phyloP scores from a whole-genome alignment of 2,329 filamentous ascomycete genomes.

The Pseudocercospora crystallina region DNA sequence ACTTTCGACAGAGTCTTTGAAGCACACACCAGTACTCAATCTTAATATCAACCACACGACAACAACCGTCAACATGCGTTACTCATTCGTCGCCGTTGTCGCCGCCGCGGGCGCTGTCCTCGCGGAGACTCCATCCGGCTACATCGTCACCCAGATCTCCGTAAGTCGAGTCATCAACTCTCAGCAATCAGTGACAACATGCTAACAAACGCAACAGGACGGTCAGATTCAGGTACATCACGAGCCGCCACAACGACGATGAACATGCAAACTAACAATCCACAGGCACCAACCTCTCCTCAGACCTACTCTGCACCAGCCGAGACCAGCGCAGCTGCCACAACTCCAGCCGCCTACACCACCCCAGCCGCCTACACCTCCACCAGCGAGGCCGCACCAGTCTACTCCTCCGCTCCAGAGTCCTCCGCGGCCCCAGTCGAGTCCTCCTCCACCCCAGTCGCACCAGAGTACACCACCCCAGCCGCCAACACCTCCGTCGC shows the following conservation, averaged over 20 bases:
- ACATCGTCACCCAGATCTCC: conserved; percentile 22
- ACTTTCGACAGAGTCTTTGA: not conserved
- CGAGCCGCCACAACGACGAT: not conserved
- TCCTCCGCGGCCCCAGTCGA: conserved; percentile 6
- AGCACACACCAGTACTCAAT: conserved; percentile 5
- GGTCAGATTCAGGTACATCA: conserved; percentile 19
- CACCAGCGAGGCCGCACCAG: conserved; percentile 6
- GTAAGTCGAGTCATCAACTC: conserved; percentile 6
- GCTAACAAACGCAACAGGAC: conserved; percentile 14
- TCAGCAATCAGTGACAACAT: not conserved
- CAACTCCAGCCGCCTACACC: conserved; percentile 12
- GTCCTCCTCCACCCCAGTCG: conserved; percentile 11
- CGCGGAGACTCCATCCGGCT: conserved; percentile 12
- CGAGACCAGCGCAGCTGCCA: conserved; percentile 7
- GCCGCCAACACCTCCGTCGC: conserved; percentile 9
- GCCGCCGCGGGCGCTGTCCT: conserved; percentile 20
- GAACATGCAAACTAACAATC: not conserved
- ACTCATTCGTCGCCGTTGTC: conserved; percentile 19
- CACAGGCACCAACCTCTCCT: conserved; percentile 15
- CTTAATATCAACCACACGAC: conserved; percentile 5
- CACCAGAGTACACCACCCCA: conserved; percentile 11
- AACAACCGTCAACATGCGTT: conserved; percentile 22
- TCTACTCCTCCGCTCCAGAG: conserved; percentile 5
- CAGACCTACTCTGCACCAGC: conserved; percentile 6
- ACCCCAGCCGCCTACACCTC: conserved; percentile 10